Percentiles rank a stretch among this genome's conserved stretches.
Evolutionary conservation across 208 protist species (phyloP).

Genomic region (Herpetomonas muscarum): DNA sequence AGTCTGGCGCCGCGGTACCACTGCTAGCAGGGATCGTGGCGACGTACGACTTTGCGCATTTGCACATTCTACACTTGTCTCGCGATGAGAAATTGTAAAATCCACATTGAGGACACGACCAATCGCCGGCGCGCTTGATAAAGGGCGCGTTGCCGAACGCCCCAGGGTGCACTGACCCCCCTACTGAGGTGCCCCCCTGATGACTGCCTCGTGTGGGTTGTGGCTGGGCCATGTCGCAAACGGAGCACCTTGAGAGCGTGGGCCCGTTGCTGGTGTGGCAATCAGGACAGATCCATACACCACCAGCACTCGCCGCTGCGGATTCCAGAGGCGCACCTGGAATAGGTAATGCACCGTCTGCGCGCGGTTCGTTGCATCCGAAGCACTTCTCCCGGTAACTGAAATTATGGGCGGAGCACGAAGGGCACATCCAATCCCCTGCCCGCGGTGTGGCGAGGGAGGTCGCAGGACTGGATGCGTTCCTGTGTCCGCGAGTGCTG

Average conservation of each 20-base stretch:
- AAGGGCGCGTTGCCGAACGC: too few relatives aligned
- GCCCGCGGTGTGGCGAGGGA: not conserved
- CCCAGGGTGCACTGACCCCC: too few relatives aligned
- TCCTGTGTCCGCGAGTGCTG: not conserved
- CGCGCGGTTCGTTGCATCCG: constrained; percentile 10
- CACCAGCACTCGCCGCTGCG: not conserved
- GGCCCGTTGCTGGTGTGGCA: constrained; percentile 29
- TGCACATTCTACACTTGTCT: constrained; percentile 40
- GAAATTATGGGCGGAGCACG: constrained; percentile 46
- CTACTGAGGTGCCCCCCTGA: too few relatives aligned
- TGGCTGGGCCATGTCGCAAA: too few relatives aligned
- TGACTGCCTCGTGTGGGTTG: too few relatives aligned
- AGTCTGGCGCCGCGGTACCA: not conserved
- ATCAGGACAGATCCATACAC: constrained; percentile 19
- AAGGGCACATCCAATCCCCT: constrained; percentile 18
- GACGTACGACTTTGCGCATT: not conserved
- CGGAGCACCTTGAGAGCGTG: not conserved
- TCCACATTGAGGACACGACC: constrained; percentile 28
- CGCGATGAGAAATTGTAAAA: constrained; percentile 48
- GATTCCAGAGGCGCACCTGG: not conserved
- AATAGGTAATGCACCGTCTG: not conserved
- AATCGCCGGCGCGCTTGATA: too few relatives aligned
- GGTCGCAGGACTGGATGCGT: not conserved
- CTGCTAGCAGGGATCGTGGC: not conserved
- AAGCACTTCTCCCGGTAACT: constrained; percentile 26